Evolutionary conservation across 305 asterid species (phyloP).

Genomic region (Solanum hybrid): DNA sequence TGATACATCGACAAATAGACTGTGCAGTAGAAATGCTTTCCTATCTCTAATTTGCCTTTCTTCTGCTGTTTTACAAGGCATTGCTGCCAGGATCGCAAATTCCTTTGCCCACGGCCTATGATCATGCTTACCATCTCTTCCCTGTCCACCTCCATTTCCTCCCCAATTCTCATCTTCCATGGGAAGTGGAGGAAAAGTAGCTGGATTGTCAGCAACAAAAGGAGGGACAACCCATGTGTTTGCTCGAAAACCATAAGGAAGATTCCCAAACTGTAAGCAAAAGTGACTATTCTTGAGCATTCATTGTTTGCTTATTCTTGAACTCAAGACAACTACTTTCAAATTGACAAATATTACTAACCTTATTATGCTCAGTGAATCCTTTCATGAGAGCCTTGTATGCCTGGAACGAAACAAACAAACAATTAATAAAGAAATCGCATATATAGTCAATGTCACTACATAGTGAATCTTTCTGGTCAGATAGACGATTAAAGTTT

Average conservation of each 20-base stretch:
- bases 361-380: constrained; percentile 83
- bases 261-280: constrained; percentile 70
- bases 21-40: constrained; percentile 85
- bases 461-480: background rate
- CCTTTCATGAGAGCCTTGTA: constrained; percentile 78
- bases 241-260: constrained; percentile 84
- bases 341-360: constrained; percentile 21
- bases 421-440: background rate
- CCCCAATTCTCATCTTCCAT: constrained; percentile 84
- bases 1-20: constrained; percentile 70
- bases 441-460: background rate
- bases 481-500: background rate
- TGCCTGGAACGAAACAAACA: constrained; percentile 33
- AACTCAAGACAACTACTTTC: constrained; percentile 5
- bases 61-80: constrained; percentile 86
- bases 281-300: background rate
- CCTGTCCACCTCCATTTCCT: constrained; percentile 89
- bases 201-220: constrained; percentile 59
- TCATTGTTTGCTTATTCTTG: background rate
- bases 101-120: constrained; percentile 68
- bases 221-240: constrained; percentile 86
- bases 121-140: constrained; percentile 56
- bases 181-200: constrained; percentile 60
- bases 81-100: constrained; percentile 59
- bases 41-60: constrained; percentile 79